Evolutionary conservation across 768 basidiomycete genomes (phyloP).

Genomic region (Suillus bovinus): DNA sequence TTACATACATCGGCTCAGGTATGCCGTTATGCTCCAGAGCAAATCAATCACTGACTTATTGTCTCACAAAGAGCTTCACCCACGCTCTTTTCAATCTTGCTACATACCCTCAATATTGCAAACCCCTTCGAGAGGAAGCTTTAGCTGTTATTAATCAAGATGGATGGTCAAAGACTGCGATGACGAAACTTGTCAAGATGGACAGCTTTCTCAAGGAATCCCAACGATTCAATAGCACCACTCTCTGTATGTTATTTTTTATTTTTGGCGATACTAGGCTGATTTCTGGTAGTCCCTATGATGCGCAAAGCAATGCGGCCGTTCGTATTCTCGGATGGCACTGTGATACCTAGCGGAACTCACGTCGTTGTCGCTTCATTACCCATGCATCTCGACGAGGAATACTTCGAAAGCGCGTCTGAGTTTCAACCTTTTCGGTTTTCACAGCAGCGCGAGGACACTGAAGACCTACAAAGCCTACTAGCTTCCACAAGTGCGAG

Average conservation of each 20-base stretch:
- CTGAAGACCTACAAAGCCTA: slow-evolving; percentile 28
- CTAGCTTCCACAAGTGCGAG: slow-evolving; percentile 31
- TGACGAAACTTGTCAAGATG: slow-evolving; percentile 37
- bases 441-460: slow-evolving; percentile 24
- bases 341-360: slow-evolving; percentile 40
- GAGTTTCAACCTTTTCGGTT: slow-evolving; percentile 46
- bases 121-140: slow-evolving; percentile 43
- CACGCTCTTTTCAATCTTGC: slow-evolving; percentile 43
- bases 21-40: not conserved
- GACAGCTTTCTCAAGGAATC: slow-evolving; percentile 48
- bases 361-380: slow-evolving; percentile 32
- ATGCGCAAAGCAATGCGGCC: slow-evolving; percentile 36
- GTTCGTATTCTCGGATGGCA: slow-evolving; percentile 36
- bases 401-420: slow-evolving; percentile 42
- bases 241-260: slow-evolving; percentile 27
- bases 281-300: slow-evolving; percentile 28
- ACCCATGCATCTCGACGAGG: slow-evolving; percentile 41
- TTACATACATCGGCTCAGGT: slow-evolving; percentile 38
- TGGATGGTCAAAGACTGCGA: slow-evolving; percentile 35
- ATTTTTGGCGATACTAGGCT: slow-evolving; percentile 1
- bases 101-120: slow-evolving; percentile 38
- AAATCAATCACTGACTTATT: slow-evolving; percentile 9
- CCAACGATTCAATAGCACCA: slow-evolving; percentile 36
- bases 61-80: slow-evolving; percentile 29
- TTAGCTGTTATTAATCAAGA: slow-evolving; percentile 30